Evolutionary conservation across 495 filamentous ascomycete species (phyloP).

Genomic region (Penicillium dipodomyicola): DNA sequence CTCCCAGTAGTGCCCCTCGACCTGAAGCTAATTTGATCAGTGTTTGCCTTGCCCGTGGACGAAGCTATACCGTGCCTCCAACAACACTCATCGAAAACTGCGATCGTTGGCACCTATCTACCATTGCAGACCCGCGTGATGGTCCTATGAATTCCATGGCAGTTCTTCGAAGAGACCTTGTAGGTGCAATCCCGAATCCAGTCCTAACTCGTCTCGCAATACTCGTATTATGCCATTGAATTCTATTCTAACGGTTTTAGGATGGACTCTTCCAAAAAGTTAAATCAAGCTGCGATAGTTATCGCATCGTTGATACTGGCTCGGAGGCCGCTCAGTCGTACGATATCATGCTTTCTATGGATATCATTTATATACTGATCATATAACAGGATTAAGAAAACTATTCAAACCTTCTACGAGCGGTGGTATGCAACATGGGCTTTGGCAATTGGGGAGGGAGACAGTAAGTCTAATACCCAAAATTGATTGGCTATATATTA

Average conservation of each 20-base stretch:
- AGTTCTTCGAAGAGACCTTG: conserved; percentile 63
- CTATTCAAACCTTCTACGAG: conserved; percentile 61
- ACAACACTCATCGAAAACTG: conserved; percentile 63
- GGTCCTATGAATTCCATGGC: conserved; percentile 68
- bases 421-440: conserved; percentile 62
- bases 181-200: conserved; percentile 30
- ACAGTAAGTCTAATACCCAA: conserved; percentile 37
- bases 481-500: conserved; percentile 4
- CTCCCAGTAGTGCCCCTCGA: not conserved
- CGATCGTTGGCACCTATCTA: conserved; percentile 63
- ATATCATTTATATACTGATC: not conserved
- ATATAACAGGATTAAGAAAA: conserved; percentile 51
- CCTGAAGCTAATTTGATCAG: conserved; percentile 33
- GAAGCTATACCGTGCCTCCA: conserved; percentile 63
- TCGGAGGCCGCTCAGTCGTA: conserved; percentile 57
- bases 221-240: not conserved
- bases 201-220: not conserved
- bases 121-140: conserved; percentile 63
- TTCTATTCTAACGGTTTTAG: conserved; percentile 28
- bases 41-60: conserved; percentile 65
- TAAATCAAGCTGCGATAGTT: conserved; percentile 61
- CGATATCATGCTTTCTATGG: conserved; percentile 14
- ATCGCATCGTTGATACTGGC: conserved; percentile 48
- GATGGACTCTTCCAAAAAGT: conserved; percentile 59
- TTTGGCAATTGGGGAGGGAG: conserved; percentile 55